Evolutionary conservation across 768 basidiomycete genomes (phyloP).

Genomic region (Cubamyces lactineus): DNA sequence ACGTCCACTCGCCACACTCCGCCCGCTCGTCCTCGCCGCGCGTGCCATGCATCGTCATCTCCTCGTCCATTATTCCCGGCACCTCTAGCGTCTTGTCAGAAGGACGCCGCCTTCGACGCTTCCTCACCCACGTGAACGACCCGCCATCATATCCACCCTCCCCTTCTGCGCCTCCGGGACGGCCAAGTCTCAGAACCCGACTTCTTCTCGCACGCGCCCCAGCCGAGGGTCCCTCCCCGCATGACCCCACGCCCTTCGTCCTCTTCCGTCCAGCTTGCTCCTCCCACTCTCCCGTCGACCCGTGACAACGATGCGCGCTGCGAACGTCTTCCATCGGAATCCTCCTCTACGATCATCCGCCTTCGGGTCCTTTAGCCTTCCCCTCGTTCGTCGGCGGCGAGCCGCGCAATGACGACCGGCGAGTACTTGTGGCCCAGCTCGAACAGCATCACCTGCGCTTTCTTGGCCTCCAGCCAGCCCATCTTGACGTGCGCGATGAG

Average conservation of each 20-base stretch:
- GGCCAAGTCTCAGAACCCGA: slow-evolving; percentile 12
- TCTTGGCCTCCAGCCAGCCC: slow-evolving; percentile 34
- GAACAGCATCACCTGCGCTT: slow-evolving; percentile 36
- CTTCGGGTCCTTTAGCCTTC: slow-evolving; percentile 7
- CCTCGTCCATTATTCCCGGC: slow-evolving; percentile 1
- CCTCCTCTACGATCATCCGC: slow-evolving; percentile 15
- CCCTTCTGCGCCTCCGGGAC: slow-evolving; percentile 7
- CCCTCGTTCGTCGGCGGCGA: background rate
- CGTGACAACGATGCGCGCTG: slow-evolving; percentile 14
- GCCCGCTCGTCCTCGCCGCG: background rate
- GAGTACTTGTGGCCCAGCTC: slow-evolving; percentile 33
- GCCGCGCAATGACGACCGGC: background rate
- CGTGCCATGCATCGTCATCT: slow-evolving; percentile 1
- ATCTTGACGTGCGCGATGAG: slow-evolving; percentile 36
- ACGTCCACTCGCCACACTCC: background rate
- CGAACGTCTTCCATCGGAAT: slow-evolving; percentile 18
- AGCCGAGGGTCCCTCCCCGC: slow-evolving; percentile 1
- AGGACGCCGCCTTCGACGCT: slow-evolving; percentile 13
- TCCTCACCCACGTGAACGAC: slow-evolving; percentile 16
- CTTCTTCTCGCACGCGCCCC: slow-evolving; percentile 4
- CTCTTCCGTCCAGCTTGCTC: slow-evolving; percentile 1
- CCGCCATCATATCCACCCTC: slow-evolving; percentile 5
- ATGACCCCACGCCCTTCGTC: slow-evolving; percentile 6
- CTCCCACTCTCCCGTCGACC: slow-evolving; percentile 3
- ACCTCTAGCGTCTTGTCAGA: slow-evolving; percentile 12